Evolutionary conservation across 2,329 filamentous ascomycete genomes (phyloP).

Genomic region (Pyrenophora seminiperda): DNA sequence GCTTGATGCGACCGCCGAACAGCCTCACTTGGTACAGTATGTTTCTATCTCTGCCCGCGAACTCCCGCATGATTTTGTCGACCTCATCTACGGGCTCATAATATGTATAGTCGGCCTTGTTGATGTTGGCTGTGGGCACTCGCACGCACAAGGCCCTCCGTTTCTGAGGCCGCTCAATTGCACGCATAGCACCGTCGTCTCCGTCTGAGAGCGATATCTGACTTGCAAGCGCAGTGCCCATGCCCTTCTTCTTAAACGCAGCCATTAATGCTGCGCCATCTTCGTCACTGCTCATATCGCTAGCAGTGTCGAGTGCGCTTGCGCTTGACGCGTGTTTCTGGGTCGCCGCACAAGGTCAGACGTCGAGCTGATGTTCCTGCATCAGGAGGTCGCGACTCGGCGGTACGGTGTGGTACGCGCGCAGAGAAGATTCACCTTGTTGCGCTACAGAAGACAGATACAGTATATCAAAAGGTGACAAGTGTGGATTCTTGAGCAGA

Average conservation of each 20-base stretch:
- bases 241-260: conserved; percentile 28
- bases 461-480: no score
- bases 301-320: not conserved
- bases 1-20: conserved; percentile 45
- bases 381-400: no score
- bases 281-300: conserved; percentile 35
- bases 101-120: conserved; percentile 43
- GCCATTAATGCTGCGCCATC: conserved; percentile 35
- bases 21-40: conserved; percentile 52
- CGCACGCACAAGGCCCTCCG: conserved; percentile 33
- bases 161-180: not conserved
- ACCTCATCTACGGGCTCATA: conserved; percentile 44
- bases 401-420: no score
- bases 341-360: no score
- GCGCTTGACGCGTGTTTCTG: not conserved
- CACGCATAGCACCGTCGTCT: not conserved
- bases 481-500: no score
- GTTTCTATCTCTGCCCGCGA: conserved; percentile 31
- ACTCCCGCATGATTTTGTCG: conserved; percentile 49
- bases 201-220: conserved; percentile 21
- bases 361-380: no score
- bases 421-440: no score
- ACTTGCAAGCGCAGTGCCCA: not conserved
- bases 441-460: no score
- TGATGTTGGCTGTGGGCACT: conserved; percentile 26